Base-by-base conservation (phyloP, 1,284 basidiomycete genomes). In the Cryptococcus sp. region DNA sequence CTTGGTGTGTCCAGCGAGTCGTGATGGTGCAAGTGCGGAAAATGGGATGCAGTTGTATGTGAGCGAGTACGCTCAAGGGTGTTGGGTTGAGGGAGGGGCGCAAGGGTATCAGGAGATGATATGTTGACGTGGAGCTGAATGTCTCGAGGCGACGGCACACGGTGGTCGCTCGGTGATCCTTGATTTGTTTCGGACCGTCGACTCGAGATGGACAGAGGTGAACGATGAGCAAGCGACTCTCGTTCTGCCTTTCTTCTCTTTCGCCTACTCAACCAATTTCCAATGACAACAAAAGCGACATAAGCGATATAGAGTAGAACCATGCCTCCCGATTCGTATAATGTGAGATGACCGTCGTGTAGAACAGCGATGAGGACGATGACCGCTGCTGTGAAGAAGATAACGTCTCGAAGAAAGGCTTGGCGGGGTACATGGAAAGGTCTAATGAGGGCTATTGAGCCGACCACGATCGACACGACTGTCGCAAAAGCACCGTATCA, bases 381-480 rank as follows among this genome's bases (percentile, higher is more conserved):
- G 40, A 98, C 87, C 0, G 94, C 90, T 4, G 85, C 67, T 13
- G 89, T 87, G 79, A 97, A 97, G 82, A 98, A 98, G 19, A 89
- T 87, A 29, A 94, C 89, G 74, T 99, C 96, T 38, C 96, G 87
- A 16, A 96, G 79, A 78, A 99, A 98, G 0, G 91, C 87, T 40
- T 83, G 81, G 0, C 82, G 84, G 34, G 88, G 83, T 17, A 98
- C 92, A 62, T 85, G 83, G 79, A 99, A 99, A 0, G 93, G 93
- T 59, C 88, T 88, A 74, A 98, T 91, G 74, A 99, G 87, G 70
- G 93, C 94, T 86, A 99, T 96, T 17, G 89, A 89, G 6, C 95
- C 95, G 3, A 91, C 93, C 41, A 99, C 93, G 69, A 94, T 93
- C 3, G 91, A 92, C 20, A 93, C 87, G 74, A 98, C 69, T 73